Base-by-base conservation (phyloP, 140 eudicot genomes). In the Senecio squalidus region DNA sequence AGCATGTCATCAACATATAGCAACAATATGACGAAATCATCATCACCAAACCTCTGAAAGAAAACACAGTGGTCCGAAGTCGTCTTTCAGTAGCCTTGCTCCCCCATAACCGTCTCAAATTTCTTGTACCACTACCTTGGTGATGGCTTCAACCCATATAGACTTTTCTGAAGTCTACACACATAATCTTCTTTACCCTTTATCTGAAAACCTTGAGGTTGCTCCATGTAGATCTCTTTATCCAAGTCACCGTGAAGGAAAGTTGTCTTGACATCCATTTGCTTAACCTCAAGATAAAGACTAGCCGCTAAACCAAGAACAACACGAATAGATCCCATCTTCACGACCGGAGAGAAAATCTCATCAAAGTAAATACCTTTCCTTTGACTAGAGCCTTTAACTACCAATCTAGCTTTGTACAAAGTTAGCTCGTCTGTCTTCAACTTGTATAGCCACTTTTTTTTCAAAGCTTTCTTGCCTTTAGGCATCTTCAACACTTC, bases 1-100 rank as follows among this genome's bases (percentile, higher is more conserved):
- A 47, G 11, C 55, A 48, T 48, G 9, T 21, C 29, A 48, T 20
- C 28, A 21, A 48, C n/a, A 48, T 48, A 48, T 17, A 48, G 31
- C 16, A 49, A 49, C 9, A 49, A 23, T n/a, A 49, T 49, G 30
- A 49, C 10, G 2, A 22, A 49, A 2, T 23, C 31, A 49, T 9
- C 31, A 24, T 49, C 55, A 49, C 55, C 55, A 49, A 49, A 11
- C 15, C 13, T 1, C n/a, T n/a, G n/a, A 10, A 9, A 22, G 31
- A 23, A 11, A 9, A 24, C 16, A 49, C 13, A 22, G 16, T 49
- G 55, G 11, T 23, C 30, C n/a, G 16, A 23, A 3, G 55, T 8
- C 9, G 55, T 49, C 16, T 49, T 49, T 49, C 17, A n/a, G n/a
- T 49, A 49, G 55, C 55, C 31, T 49, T 49, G 31, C 30, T 49